These are phyloP conservation scores for Lagenidium sp. DNA, from an alignment of 352 stramenopile species.

Conservation along the genomic window DNA sequence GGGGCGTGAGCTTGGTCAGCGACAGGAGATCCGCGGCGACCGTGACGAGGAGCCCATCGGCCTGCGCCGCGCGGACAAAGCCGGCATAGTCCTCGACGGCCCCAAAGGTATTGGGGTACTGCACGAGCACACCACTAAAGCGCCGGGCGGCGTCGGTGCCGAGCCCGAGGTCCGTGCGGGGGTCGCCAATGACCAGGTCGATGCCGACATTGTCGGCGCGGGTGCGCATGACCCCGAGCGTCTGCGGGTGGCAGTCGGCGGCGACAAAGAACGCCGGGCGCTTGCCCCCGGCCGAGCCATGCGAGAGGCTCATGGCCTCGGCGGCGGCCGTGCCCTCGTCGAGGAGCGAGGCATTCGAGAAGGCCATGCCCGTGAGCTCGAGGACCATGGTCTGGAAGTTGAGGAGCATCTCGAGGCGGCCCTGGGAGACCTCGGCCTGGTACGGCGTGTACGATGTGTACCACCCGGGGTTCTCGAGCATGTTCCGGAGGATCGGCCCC, in stretches of 20 bases:
- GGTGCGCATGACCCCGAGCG: constrained; percentile 91
- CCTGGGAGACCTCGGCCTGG: constrained; percentile 98
- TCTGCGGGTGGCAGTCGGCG: constrained; percentile 89
- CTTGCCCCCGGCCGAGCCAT: constrained; percentile 90
- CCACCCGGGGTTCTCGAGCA: constrained; percentile 98
- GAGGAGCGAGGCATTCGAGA: constrained; percentile 96
- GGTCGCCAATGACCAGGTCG: constrained; percentile 90
- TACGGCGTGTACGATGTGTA: constrained; percentile 99
- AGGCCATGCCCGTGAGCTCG: constrained; percentile 95
- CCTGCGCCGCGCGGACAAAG: constrained; percentile 87
- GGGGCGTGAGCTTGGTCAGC: constrained; percentile 91
- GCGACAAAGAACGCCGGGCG: constrained; percentile 95
- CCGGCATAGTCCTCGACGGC: constrained; percentile 86
- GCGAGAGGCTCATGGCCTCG: constrained; percentile 97
- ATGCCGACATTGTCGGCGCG: constrained; percentile 88
- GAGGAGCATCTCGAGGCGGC: constrained; percentile 97
- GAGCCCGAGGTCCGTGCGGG: constrained; percentile 63
- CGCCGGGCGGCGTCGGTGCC: constrained; percentile 65
- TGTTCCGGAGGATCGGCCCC: constrained; percentile 95
- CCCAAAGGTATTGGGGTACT: constrained; percentile 99
- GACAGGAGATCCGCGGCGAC: constrained; percentile 95
- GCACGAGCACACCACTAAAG: constrained; percentile 95
- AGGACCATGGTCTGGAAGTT: constrained; percentile 99
- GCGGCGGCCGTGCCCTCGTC: constrained; percentile 98
- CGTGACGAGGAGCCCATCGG: constrained; percentile 89